Base-by-base conservation (phyloP, 2,329 filamentous ascomycete genomes). In the Cladosporium sp. region DNA sequence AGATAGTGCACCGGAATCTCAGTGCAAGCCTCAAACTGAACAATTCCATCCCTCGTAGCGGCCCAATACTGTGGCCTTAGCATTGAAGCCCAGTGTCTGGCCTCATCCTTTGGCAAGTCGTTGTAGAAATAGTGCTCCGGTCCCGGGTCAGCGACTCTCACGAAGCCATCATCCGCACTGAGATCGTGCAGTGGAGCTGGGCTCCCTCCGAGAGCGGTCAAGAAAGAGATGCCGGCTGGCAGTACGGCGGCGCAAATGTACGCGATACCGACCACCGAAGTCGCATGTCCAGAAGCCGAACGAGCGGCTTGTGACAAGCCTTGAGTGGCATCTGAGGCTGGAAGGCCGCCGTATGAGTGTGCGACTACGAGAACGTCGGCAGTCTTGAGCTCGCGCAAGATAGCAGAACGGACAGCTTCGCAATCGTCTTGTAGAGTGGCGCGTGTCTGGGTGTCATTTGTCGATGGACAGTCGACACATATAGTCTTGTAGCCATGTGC, bases 101-200 rank as follows among this genome's bases (percentile, higher is more conserved):
- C 67, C 5, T 62, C 55, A 3, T 61, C 60, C 15, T 64, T 56
- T 0, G 68, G 43, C 19, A 76, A 59, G 57, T 76, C 74, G 60
- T 73, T 70, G 60, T 74, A 76, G 63, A 75, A 74, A n/a, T 66
- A 66, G n/a, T 70, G 49, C 14, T 60, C 42, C 1, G 60, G 56
- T 3, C 43, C 43, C 43, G 43, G 43, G 2, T 22, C 22, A 5
- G 49, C 60, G 3, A 58, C 36, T 39, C 43, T 38, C n/a, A 25
- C 36, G 34, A 60, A 49, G 17, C 25, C 19, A 17, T 58, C 45
- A 25, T 34, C 11, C 22, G 45, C 50, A 8, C 58, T 49, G 47
- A 62, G 30, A n/a, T 61, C 59, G 39, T 59, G 60, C 8, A 58
- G 43, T 9, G 55, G 38, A 7, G 22, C 50, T 5, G 49, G 38